Evolutionary conservation across 208 protist genomes (phyloP), one percentile per base, ranked within the genome.

Genomic region (Angomonas ambiguus): DNA sequence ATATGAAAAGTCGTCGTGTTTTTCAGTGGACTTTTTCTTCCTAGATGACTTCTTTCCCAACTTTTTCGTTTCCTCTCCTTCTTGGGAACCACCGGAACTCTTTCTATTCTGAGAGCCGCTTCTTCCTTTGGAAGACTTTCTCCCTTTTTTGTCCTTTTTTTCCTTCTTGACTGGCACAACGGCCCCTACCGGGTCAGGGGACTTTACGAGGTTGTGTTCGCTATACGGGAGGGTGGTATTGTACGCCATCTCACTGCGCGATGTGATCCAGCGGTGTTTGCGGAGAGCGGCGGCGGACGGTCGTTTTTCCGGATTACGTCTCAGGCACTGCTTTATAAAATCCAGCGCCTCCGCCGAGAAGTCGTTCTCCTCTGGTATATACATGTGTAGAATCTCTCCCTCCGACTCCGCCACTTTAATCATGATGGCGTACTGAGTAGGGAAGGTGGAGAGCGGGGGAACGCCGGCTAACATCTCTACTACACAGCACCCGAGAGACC

Each of bases 401-500:
- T 77, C 65, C 0, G 69, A 72, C 62, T 83, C 66, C 1, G 84
- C 86, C 18, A 95, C 77, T n/a, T 73, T 28, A 79, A 95, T 85
- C 84, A 95, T 91, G 30, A 91, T 76, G 51, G 62, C 58, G 76
- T 87, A 92, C 71, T 90, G 85, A 45, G 87, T 92, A 55, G 65
- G 65, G 3, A 95, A 49, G 45, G 77, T 64, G 20, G 83, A 67
- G 35, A 93, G 76, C 5, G 89, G 89, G 27, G 86, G 79, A 35
- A 51, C 65, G 25, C 86, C 86, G 1, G 86, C 83, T 16, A 97
- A 67, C 90, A 97, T 96, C 74, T 97, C 87, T 65, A 96, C 85
- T 20, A 96, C 81, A 51, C 85, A 93, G 75, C 92, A 97, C 10
- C 82, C 94, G 13, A 95, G 74, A n/a, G 84, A 90, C 92, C 94